phyloP scores from a whole-genome alignment of 306 rosid genomes.

The Abrus pulchellus region DNA sequence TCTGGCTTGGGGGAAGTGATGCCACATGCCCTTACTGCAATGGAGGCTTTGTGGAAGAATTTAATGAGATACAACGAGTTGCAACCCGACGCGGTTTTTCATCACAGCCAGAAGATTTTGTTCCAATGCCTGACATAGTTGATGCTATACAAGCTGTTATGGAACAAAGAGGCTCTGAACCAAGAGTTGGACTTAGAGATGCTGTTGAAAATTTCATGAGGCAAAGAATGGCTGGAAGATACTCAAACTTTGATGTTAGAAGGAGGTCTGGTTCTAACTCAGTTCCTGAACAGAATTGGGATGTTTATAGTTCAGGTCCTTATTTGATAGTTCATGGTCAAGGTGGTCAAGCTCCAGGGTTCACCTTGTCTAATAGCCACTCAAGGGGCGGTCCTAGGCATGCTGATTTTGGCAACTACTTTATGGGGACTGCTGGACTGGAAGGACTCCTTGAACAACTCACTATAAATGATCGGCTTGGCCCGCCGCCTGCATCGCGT shows the following conservation, averaged over 20 bases:
- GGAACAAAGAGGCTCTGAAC: conserved; percentile 57
- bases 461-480: conserved; percentile 54
- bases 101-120: conserved; percentile 44
- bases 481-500: conserved; percentile 70
- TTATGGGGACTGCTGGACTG: conserved; percentile 51
- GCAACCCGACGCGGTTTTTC: conserved; percentile 4
- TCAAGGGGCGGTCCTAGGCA: conserved; percentile 52
- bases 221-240: conserved; percentile 61
- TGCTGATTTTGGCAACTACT: conserved; percentile 46
- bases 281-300: conserved; percentile 57
- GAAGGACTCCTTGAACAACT: conserved; percentile 66
- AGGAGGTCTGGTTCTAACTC: conserved; percentile 30
- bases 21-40: conserved; percentile 64
- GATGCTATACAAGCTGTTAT: conserved; percentile 54
- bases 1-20: conserved; percentile 51
- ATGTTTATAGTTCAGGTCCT: conserved; percentile 47
- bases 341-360: conserved; percentile 55
- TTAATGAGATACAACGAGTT: conserved; percentile 41
- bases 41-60: conserved; percentile 67
- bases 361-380: conserved; percentile 32
- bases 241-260: conserved; percentile 46
- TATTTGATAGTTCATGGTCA: conserved; percentile 46
- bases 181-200: conserved; percentile 55
- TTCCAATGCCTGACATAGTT: conserved; percentile 50
- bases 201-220: conserved; percentile 51